Evolutionary conservation across 2,329 filamentous ascomycete species (phyloP).

Genomic region (Aureobasidium sp.): DNA sequence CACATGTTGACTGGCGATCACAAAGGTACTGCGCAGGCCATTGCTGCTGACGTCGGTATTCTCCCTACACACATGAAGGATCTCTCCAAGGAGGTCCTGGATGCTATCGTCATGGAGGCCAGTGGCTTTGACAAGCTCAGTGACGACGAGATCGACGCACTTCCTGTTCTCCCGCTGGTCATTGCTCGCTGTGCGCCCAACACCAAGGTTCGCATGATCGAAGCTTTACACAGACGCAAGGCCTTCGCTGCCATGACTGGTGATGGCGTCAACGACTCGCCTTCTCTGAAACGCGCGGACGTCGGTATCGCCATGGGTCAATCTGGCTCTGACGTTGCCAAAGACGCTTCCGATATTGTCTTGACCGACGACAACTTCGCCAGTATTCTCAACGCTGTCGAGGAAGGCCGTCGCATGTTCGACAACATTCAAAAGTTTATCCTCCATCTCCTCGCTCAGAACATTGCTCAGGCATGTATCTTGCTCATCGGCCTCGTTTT

Average conservation of each 20-base stretch:
- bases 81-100: slow-evolving; percentile 54
- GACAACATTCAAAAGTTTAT: slow-evolving; percentile 85
- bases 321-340: slow-evolving; percentile 76
- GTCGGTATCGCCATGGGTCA: slow-evolving; percentile 87
- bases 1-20: slow-evolving; percentile 84
- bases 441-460: slow-evolving; percentile 68
- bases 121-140: slow-evolving; percentile 52
- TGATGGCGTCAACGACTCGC: slow-evolving; percentile 81
- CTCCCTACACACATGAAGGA: slow-evolving; percentile 55
- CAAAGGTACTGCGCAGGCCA: slow-evolving; percentile 69
- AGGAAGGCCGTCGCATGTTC: slow-evolving; percentile 74
- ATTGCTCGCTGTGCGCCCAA: slow-evolving; percentile 77
- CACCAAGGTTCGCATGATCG: slow-evolving; percentile 87
- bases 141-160: slow-evolving; percentile 63
- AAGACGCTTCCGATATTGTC: slow-evolving; percentile 75
- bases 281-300: slow-evolving; percentile 70
- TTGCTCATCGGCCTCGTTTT: slow-evolving; percentile 73
- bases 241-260: slow-evolving; percentile 81
- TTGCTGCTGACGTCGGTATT: slow-evolving; percentile 71
- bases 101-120: slow-evolving; percentile 64
- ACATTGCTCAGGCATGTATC: slow-evolving; percentile 74
- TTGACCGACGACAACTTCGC: slow-evolving; percentile 76
- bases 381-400: slow-evolving; percentile 71
- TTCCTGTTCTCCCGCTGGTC: slow-evolving; percentile 69
- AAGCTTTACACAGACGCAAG: slow-evolving; percentile 68